These are phyloP conservation scores for Gonapodya prolifera DNA, from an alignment of 192 early-diverging fungal genomes.

Conservation along the genomic window DNA sequence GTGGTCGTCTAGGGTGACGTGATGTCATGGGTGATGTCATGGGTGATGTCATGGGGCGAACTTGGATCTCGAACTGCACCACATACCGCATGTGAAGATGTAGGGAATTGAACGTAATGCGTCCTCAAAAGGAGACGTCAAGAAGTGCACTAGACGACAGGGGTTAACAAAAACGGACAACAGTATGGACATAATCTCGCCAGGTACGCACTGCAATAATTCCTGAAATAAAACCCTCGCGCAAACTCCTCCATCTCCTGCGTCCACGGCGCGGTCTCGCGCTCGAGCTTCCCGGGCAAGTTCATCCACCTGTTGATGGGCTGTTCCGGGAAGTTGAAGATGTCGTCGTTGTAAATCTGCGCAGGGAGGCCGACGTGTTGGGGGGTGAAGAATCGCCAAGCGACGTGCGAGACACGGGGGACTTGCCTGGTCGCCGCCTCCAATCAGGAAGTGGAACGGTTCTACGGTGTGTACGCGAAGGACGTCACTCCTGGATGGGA, in stretches of 20 bases:
- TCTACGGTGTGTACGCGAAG: neutral
- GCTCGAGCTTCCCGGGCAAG: constrained; percentile 18
- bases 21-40: too few relatives aligned
- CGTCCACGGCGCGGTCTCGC: constrained; percentile 36
- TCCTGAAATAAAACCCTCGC: constrained; percentile 56
- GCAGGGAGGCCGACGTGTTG: neutral
- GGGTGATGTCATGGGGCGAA: too few relatives aligned
- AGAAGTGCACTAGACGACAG: constrained; percentile 27
- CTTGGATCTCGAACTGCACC: too few relatives aligned
- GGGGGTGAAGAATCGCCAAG: neutral
- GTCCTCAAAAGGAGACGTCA: neutral
- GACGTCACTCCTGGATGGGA: neutral
- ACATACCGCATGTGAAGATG: neutral
- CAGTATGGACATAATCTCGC: neutral
- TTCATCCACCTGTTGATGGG: neutral
- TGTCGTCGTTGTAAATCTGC: constrained; percentile 4
- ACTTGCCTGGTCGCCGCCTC: constrained; percentile 4
- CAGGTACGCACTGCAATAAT: constrained; percentile 25
- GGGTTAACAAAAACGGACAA: too few relatives aligned
- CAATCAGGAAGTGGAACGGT: constrained; percentile 5
- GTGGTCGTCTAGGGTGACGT: constrained; percentile 73
- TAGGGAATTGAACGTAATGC: neutral
- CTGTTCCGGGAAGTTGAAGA: neutral
- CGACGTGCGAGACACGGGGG: too few relatives aligned
- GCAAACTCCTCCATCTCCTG: constrained; percentile 36